Conservation (phyloP, 192 early-diverging fungal species). For the Backusella mclennaniae region DNA sequence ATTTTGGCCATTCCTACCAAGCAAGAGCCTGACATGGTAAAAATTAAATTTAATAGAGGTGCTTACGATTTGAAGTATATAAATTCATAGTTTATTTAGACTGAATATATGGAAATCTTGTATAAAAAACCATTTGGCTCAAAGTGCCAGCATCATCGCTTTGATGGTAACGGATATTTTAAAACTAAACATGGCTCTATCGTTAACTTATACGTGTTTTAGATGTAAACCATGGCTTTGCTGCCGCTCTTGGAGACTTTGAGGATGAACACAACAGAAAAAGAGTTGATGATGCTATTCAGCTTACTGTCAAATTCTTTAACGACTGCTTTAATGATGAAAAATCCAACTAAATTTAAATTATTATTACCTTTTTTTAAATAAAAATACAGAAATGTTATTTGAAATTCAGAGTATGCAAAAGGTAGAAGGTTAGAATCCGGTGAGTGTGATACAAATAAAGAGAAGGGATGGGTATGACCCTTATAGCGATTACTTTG, state of each 20-base stretch:
- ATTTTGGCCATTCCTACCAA: constrained; percentile 61
- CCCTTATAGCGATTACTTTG: too few relatives aligned
- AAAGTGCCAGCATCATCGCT: constrained; percentile 50
- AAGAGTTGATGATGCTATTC: constrained; percentile 51
- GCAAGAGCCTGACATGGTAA: constrained; percentile 55
- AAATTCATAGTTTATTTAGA: background rate
- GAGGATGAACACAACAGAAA: constrained; percentile 34
- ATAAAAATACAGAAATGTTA: background rate
- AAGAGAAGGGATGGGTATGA: too few relatives aligned
- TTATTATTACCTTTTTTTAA: background rate
- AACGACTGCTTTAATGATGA: constrained; percentile 4
- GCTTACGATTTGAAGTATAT: background rate
- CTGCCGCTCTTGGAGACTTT: constrained; percentile 57
- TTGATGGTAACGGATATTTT: constrained; percentile 26
- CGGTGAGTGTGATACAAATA: too few relatives aligned
- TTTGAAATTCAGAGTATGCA: background rate
- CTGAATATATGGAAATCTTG: constrained; percentile 36
- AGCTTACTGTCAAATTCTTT: constrained; percentile 48
- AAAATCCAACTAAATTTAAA: background rate
- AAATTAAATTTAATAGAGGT: background rate
- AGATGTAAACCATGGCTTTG: constrained; percentile 53
- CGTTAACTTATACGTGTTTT: background rate
- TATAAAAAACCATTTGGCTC: constrained; percentile 46
- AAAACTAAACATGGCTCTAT: background rate
- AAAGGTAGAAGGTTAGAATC: background rate